Conservation (phyloP, 805 yeast genomes). For the Schwanniomyces pseudopolymorphus region DNA sequence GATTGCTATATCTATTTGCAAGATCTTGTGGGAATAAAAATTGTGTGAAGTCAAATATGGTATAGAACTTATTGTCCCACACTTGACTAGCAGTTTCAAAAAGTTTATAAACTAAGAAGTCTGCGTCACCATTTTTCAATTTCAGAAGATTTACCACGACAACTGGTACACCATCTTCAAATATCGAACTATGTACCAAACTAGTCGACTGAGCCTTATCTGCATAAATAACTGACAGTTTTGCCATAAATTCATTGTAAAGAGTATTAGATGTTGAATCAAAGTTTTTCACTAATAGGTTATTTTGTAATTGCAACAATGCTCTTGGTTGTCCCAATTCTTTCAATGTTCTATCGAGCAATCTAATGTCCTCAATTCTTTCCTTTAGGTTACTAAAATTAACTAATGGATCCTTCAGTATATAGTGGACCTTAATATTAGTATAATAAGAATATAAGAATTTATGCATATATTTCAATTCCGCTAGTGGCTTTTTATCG, state of each 20-base stretch:
- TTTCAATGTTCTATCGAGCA: constrained; percentile 48
- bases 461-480: constrained; percentile 40
- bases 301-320: constrained; percentile 54
- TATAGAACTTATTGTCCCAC: constrained; percentile 65
- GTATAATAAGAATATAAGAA: constrained; percentile 35
- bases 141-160: constrained; percentile 50
- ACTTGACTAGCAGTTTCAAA: constrained; percentile 67
- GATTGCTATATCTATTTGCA: constrained; percentile 24
- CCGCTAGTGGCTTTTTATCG: constrained; percentile 31
- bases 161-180: constrained; percentile 72
- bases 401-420: constrained; percentile 21
- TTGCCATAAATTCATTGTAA: constrained; percentile 72
- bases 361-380: constrained; percentile 27
- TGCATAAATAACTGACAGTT: constrained; percentile 55
- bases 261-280: constrained; percentile 48
- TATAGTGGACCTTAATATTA: constrained; percentile 28
- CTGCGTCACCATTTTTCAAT: constrained; percentile 36
- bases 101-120: constrained; percentile 55
- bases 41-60: constrained; percentile 71
- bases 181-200: constrained; percentile 61
- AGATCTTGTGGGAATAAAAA: constrained; percentile 33
- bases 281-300: constrained; percentile 44
- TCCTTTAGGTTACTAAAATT: constrained; percentile 15
- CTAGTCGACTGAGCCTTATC: constrained; percentile 43
- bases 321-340: constrained; percentile 61